Evolutionary conservation across 306 rosid genomes (phyloP).

Genomic region (Inga oerstediana): DNA sequence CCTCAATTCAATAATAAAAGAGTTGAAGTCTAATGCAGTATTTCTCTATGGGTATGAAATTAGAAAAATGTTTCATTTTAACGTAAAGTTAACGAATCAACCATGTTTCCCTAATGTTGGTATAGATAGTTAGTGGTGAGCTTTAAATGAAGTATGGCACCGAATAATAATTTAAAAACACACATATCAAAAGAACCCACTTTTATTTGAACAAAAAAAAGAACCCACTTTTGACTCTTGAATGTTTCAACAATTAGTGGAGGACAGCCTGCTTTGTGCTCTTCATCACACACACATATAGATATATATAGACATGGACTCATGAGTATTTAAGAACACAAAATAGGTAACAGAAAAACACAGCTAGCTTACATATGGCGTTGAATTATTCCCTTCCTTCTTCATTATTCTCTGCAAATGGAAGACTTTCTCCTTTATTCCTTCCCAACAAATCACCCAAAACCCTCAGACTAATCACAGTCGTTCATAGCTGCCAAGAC

Average conservation of each 20-base stretch:
- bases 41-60: too few relatives aligned
- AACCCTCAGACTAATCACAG: slow-evolving; percentile 22
- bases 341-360: not conserved
- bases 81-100: too few relatives aligned
- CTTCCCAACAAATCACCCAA: slow-evolving; percentile 18
- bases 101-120: too few relatives aligned
- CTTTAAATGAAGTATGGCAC: not conserved
- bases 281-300: too few relatives aligned
- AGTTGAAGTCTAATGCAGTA: too few relatives aligned
- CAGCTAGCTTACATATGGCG: slow-evolving; percentile 25
- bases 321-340: not conserved
- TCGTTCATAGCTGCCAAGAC: slow-evolving; percentile 47
- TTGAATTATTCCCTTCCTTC: slow-evolving; percentile 38
- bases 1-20: too few relatives aligned
- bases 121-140: too few relatives aligned
- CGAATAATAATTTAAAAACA: not conserved
- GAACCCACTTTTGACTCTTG: not conserved
- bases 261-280: not conserved
- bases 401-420: slow-evolving; percentile 35
- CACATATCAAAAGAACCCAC: not conserved
- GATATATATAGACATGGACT: not conserved
- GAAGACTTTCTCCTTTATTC: slow-evolving; percentile 30
- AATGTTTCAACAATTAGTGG: not conserved
- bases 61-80: too few relatives aligned
- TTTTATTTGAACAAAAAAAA: too few relatives aligned